A percentile compares a stretch with the other conserved stretches of the same genome.
phyloP scores from a whole-genome alignment of 2,329 filamentous ascomycete species.

The Botrytis byssoidea region DNA sequence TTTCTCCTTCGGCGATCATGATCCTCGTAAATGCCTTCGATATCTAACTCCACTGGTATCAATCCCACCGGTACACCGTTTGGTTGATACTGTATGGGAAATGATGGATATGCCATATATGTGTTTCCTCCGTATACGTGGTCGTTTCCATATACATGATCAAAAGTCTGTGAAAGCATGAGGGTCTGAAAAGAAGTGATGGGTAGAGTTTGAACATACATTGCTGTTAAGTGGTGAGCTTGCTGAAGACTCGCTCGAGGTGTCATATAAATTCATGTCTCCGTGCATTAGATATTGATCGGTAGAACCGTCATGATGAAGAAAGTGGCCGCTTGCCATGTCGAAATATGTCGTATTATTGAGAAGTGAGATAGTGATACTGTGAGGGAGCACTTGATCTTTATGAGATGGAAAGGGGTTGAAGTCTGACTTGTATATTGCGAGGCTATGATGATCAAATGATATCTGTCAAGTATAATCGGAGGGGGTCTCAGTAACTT shows the following conservation, averaged over 20 bases:
- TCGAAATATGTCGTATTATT: slow-evolving; percentile 6
- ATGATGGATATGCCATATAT: slow-evolving; percentile 35
- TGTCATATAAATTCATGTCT: slow-evolving; percentile 36
- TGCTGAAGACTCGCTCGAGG: slow-evolving; percentile 38
- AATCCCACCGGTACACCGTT: slow-evolving; percentile 32
- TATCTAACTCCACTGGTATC: slow-evolving; percentile 39
- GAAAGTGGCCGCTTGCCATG: slow-evolving; percentile 32
- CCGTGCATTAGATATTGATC: slow-evolving; percentile 30
- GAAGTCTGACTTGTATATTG: neutral
- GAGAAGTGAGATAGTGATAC: neutral
- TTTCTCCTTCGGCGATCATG: slow-evolving; percentile 38
- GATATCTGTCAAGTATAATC: neutral
- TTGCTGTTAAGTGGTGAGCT: slow-evolving; percentile 37
- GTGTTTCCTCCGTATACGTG: slow-evolving; percentile 32
- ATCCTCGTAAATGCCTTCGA: slow-evolving; percentile 39
- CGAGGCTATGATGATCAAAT: slow-evolving; percentile 2
- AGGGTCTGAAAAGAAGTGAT: slow-evolving; percentile 6
- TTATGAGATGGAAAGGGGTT: neutral
- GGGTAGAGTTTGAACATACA: slow-evolving; percentile 26
- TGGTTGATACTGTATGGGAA: slow-evolving; percentile 36
- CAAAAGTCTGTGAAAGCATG: slow-evolving; percentile 22
- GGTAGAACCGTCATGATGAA: slow-evolving; percentile 27
- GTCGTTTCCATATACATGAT: slow-evolving; percentile 29
- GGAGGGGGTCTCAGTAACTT: slow-evolving; percentile 9
- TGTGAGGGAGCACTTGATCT: neutral